Percentiles rank a stretch among this genome's conserved stretches.
phyloP scores from a whole-genome alignment of 768 basidiomycete genomes.

The Rhizopogon vesiculosus region DNA sequence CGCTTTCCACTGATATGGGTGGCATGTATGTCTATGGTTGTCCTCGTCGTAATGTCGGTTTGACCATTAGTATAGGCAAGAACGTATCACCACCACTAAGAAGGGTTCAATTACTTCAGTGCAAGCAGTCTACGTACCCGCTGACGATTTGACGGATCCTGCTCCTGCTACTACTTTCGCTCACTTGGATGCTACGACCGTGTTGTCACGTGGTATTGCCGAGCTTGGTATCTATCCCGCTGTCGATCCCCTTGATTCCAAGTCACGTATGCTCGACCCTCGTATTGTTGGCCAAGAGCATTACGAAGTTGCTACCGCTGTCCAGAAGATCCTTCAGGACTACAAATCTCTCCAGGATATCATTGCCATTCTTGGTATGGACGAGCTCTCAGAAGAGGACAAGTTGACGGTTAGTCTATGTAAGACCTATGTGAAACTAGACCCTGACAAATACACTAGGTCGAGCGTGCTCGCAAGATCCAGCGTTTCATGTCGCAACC shows the following conservation, averaged over 20 bases:
- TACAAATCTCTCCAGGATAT: constrained; percentile 99
- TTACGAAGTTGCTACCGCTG: constrained; percentile 93
- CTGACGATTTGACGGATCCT: constrained; percentile 99
- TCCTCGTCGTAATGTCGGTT: not conserved
- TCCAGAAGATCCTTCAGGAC: constrained; percentile 96
- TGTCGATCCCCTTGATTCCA: constrained; percentile 98
- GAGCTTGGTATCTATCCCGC: constrained; percentile 99
- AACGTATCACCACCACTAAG: constrained; percentile 99
- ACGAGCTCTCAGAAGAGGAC: constrained; percentile 99
- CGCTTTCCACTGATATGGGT: constrained; percentile 99
- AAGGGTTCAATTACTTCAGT: constrained; percentile 99
- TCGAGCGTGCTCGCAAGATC: constrained; percentile 97
- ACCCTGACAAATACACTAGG: constrained; percentile 36
- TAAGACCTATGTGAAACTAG: not conserved
- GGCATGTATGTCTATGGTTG: constrained; percentile 66
- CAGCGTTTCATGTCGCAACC: constrained; percentile 99
- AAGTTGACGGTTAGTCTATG: constrained; percentile 80
- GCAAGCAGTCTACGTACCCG: constrained; percentile 99
- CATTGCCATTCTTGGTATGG: constrained; percentile 99
- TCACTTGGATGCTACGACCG: constrained; percentile 99
- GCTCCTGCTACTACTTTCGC: constrained; percentile 99
- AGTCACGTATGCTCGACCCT: constrained; percentile 99
- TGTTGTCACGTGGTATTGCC: constrained; percentile 98
- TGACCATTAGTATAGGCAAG: constrained; percentile 61
- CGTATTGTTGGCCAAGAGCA: constrained; percentile 96